A percentile compares a stretch with the other conserved stretches of the same genome.
Evolutionary conservation across 805 yeast genomes (phyloP).

Genomic region (Cyberlindnera mycetangii): DNA sequence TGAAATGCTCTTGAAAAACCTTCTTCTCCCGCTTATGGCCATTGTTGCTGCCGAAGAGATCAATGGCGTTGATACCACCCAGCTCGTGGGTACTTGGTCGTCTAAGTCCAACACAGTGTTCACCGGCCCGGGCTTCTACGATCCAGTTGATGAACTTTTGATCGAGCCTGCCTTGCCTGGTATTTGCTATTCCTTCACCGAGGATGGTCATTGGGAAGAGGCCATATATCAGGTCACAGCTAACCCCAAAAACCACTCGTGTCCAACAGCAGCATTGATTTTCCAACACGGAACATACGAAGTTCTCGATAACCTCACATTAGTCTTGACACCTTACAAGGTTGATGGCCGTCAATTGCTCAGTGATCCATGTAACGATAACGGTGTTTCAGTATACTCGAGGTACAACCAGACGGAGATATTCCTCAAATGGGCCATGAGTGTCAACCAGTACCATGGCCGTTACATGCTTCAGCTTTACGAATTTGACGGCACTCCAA

Average conservation of each 20-base stretch:
- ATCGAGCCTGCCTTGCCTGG: constrained; percentile 98
- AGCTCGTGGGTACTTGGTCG: constrained; percentile 87
- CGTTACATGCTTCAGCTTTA: constrained; percentile 69
- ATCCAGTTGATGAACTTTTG: constrained; percentile 91
- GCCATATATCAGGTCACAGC: constrained; percentile 78
- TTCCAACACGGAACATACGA: constrained; percentile 89
- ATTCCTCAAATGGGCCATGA: constrained; percentile 55
- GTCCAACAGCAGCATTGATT: constrained; percentile 78
- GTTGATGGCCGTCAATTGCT: constrained; percentile 93
- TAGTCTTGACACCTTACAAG: constrained; percentile 66
- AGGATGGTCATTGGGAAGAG: constrained; percentile 87
- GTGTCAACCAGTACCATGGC: constrained; percentile 80
- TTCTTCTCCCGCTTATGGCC: constrained; percentile 1
- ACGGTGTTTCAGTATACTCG: constrained; percentile 57
- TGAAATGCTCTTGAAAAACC: constrained; percentile 3
- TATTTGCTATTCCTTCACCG: constrained; percentile 86
- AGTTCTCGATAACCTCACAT: constrained; percentile 59
- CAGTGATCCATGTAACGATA: constrained; percentile 79
- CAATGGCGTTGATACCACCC: constrained; percentile 14
- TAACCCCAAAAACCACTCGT: constrained; percentile 71
- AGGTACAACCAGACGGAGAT: constrained; percentile 69
- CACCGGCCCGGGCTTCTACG: constrained; percentile 95
- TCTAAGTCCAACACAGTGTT: constrained; percentile 91
- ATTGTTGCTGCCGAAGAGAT: constrained; percentile 1
- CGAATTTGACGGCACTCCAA: constrained; percentile 72